phyloP scores from a whole-genome alignment of 352 stramenopile genomes.

The Phytophthora pini region DNA sequence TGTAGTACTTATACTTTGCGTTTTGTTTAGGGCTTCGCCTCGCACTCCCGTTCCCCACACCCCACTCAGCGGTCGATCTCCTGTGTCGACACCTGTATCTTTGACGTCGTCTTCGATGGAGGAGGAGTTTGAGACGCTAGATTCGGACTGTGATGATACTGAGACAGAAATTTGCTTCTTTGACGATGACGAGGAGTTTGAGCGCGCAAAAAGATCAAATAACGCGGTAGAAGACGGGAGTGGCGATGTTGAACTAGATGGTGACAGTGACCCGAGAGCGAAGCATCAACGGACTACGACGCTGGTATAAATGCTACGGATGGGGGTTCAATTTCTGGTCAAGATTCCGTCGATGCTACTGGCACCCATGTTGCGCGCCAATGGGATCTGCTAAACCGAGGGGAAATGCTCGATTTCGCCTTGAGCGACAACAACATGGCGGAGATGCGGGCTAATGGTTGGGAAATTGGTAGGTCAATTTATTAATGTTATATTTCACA shows the following conservation, averaged over 20 bases:
- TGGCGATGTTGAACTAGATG: no score
- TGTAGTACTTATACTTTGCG: no score
- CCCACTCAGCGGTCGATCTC: no score
- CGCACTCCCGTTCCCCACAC: no score
- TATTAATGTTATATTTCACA: slow-evolving; percentile 1
- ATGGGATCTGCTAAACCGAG: background rate
- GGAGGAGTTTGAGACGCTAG: background rate
- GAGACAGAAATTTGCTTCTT: slow-evolving; percentile 12
- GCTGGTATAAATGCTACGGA: background rate
- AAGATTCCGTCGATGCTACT: no score
- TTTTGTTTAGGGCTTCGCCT: no score
- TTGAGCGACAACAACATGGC: background rate
- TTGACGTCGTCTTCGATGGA: no score
- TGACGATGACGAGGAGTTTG: slow-evolving; percentile 2
- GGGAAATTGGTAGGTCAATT: background rate
- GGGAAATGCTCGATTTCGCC: slow-evolving; percentile 2
- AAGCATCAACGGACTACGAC: background rate
- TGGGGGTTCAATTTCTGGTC: no score
- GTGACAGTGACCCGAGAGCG: background rate
- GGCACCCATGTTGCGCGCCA: background rate
- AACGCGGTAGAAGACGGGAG: no score
- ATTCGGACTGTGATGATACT: slow-evolving; percentile 15
- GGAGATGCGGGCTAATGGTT: slow-evolving; percentile 1
- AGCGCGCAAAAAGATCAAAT: background rate
- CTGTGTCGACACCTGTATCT: no score